Percentiles rank a stretch among this genome's conserved stretches.
phyloP scores from a whole-genome alignment of 306 rosid genomes.

The Sicyos edulis region DNA sequence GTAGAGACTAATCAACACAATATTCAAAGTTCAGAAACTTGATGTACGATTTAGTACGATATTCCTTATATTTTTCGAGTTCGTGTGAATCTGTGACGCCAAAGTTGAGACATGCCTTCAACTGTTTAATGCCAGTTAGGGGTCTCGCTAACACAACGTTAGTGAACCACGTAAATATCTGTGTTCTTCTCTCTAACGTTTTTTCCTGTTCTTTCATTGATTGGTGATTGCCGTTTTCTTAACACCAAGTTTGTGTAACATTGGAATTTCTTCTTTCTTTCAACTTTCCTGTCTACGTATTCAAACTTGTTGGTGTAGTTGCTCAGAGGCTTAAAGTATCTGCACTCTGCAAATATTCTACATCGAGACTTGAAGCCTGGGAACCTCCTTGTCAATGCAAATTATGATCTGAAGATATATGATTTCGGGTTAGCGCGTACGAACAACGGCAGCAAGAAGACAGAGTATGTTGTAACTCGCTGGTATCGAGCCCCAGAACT shows the following conservation, averaged over 20 bases:
- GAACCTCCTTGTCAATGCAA: slow-evolving; percentile 84
- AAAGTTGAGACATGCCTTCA: too few species aligned
- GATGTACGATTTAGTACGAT: background rate
- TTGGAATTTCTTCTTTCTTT: background rate
- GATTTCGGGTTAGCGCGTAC: slow-evolving; percentile 94
- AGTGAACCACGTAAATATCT: too few species aligned
- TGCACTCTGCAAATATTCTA: slow-evolving; percentile 91
- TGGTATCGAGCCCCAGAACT: slow-evolving; percentile 98
- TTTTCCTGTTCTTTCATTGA: background rate
- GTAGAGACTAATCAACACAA: background rate
- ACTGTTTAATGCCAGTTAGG: too few species aligned
- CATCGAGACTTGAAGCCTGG: slow-evolving; percentile 97
- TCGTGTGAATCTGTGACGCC: background rate
- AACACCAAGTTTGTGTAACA: too few species aligned
- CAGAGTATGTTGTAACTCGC: slow-evolving; percentile 92
- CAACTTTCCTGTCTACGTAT: slow-evolving; percentile 8
- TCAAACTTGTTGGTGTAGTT: slow-evolving; percentile 43
- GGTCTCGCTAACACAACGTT: too few species aligned
- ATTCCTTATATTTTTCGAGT: background rate
- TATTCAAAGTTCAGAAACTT: background rate
- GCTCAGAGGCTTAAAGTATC: slow-evolving; percentile 88
- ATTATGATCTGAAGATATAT: slow-evolving; percentile 89
- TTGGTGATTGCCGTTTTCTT: too few species aligned
- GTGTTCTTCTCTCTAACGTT: background rate
- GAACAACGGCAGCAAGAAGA: slow-evolving; percentile 71